A percentile compares a stretch with the other conserved stretches of the same genome.
Conservation (phyloP, 768 basidiomycete species). For the Psilocybe cubensis region DNA sequence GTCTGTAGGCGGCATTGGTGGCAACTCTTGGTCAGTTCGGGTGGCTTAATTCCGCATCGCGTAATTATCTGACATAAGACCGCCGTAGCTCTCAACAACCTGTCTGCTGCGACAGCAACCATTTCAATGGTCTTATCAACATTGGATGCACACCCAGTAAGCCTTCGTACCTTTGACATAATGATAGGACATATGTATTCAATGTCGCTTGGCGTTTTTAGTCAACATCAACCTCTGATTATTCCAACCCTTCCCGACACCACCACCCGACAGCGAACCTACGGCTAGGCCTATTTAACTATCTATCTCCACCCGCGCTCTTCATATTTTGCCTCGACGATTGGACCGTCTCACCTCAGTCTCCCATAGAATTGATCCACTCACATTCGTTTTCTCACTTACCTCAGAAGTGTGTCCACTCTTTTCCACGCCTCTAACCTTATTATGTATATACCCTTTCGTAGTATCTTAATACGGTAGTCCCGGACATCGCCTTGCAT, state of each 20-base stretch:
- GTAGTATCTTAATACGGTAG: conserved; percentile 9
- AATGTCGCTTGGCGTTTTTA: no score
- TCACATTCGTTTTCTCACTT: conserved; percentile 13
- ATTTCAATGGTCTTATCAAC: conserved; percentile 45
- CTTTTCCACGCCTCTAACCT: conserved; percentile 17
- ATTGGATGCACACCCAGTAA: conserved; percentile 47
- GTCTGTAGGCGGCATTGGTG: conserved; percentile 31
- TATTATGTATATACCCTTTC: conserved; percentile 16
- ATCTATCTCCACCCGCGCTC: background rate
- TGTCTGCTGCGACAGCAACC: conserved; percentile 51
- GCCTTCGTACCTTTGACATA: no score
- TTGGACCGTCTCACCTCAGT: conserved; percentile 4
- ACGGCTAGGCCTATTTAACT: conserved; percentile 3
- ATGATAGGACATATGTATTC: no score
- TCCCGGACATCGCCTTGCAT: background rate
- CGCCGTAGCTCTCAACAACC: conserved; percentile 37
- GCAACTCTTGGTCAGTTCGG: conserved; percentile 32
- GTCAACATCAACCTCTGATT: conserved; percentile 27
- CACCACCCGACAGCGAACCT: background rate
- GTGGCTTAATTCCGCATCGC: background rate
- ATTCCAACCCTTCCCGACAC: background rate
- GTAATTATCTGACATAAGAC: background rate
- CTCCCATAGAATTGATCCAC: background rate
- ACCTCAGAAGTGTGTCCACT: conserved; percentile 20
- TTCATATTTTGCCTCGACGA: conserved; percentile 5